Conservation (phyloP, 257 asterid species). For the Primulina eburnea region DNA sequence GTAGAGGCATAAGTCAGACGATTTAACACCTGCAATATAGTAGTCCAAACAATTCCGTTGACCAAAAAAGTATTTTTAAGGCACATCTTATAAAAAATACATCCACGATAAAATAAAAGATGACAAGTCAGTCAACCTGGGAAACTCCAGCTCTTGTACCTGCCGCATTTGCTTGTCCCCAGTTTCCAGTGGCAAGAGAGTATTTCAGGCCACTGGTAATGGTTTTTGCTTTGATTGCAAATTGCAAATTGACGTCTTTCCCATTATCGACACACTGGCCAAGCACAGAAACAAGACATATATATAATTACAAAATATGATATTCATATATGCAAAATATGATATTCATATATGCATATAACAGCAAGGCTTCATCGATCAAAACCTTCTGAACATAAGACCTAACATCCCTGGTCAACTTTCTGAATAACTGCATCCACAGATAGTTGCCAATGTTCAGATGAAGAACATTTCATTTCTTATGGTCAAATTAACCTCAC, state of each 20-base stretch:
- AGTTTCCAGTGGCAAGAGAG: constrained; percentile 96
- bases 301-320: constrained; percentile 15
- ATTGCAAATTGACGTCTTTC: constrained; percentile 93
- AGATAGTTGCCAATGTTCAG: constrained; percentile 32
- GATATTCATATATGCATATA: constrained; percentile 18
- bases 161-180: constrained; percentile 99
- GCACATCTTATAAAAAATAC: not conserved
- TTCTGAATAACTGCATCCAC: constrained; percentile 80
- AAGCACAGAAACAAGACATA: constrained; percentile 21
- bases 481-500: constrained; percentile 25
- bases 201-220: constrained; percentile 96
- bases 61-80: constrained; percentile 8
- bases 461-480: constrained; percentile 22
- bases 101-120: not conserved
- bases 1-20: constrained; percentile 98
- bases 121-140: constrained; percentile 51
- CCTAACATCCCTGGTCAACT: constrained; percentile 94
- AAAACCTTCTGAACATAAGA: constrained; percentile 90
- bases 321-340: constrained; percentile 21
- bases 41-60: constrained; percentile 16
- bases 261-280: constrained; percentile 94
- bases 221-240: constrained; percentile 95
- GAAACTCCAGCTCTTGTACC: constrained; percentile 99
- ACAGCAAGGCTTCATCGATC: constrained; percentile 20
- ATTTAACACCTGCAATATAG: constrained; percentile 74